Percentiles rank a stretch among this genome's conserved stretches.
These are phyloP conservation scores for Penicillium atrosanguineum DNA, from an alignment of 495 filamentous ascomycete genomes.

Conservation along the genomic window DNA sequence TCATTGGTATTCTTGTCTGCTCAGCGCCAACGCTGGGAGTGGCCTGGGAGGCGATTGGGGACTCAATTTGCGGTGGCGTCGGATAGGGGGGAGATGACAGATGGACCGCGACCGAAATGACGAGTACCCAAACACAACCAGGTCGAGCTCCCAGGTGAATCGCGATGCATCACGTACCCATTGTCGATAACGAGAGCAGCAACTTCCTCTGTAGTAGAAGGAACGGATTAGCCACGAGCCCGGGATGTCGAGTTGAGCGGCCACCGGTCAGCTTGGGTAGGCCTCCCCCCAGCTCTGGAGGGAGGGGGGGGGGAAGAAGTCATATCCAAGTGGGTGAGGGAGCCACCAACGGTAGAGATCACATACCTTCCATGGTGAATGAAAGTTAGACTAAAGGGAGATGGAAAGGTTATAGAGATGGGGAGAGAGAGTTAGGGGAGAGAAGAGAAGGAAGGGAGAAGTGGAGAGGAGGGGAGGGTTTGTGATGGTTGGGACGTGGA, in stretches of 20 bases:
- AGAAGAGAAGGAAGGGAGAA: conserved; percentile 37
- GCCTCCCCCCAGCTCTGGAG: conserved; percentile 2
- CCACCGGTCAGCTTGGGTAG: conserved; percentile 3
- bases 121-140: conserved; percentile 19
- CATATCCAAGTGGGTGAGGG: conserved; percentile 35
- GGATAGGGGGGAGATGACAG: conserved; percentile 14
- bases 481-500: conserved; percentile 34
- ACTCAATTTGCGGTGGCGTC: conserved; percentile 15
- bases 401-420: conserved; percentile 30
- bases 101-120: conserved; percentile 29
- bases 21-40: not conserved
- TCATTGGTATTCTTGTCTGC: not conserved
- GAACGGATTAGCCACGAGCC: conserved; percentile 50
- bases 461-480: conserved; percentile 29
- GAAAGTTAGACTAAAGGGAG: conserved; percentile 34
- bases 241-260: not conserved
- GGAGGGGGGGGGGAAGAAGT: conserved; percentile 15
- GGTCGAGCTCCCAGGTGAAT: conserved; percentile 20
- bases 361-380: conserved; percentile 79
- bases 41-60: conserved; percentile 17
- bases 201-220: conserved; percentile 83
- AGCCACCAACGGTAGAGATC: conserved; percentile 24
- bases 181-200: conserved; percentile 99
- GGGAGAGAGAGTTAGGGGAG: conserved; percentile 25
- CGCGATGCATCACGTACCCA: conserved; percentile 71